These are phyloP conservation scores for Botryotinia narcissicola DNA, from an alignment of 2,329 filamentous ascomycete genomes.

Conservation along the genomic window DNA sequence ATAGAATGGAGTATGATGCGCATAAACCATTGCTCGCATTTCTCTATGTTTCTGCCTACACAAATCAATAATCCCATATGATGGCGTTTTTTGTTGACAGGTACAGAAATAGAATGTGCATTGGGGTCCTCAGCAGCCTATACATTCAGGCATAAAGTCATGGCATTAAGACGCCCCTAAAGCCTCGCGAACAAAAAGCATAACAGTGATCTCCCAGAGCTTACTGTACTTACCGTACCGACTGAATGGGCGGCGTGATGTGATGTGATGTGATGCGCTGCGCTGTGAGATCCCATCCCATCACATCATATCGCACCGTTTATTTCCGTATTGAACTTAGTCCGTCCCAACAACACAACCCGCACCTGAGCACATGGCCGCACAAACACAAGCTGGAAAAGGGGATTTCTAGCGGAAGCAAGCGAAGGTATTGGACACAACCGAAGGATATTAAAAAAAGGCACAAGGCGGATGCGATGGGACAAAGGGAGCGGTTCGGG, in stretches of 20 bases:
- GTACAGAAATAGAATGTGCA: constrained; percentile 8
- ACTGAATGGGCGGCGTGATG: constrained; percentile 17
- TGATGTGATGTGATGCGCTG: background rate
- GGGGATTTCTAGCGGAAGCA: background rate
- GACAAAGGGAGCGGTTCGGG: constrained; percentile 10
- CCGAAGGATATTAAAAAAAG: constrained; percentile 12
- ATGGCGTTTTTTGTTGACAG: constrained; percentile 3
- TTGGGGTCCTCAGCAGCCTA: background rate
- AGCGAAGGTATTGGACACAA: constrained; percentile 5
- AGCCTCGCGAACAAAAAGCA: constrained; percentile 11
- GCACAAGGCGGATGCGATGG: constrained; percentile 4
- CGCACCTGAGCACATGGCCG: constrained; percentile 11
- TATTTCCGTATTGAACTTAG: constrained; percentile 7
- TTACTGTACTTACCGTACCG: constrained; percentile 15
- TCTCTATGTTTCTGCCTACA: constrained; percentile 4
- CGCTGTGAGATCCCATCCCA: constrained; percentile 1
- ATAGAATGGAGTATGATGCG: background rate
- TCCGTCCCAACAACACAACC: background rate
- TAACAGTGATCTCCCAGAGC: constrained; percentile 7
- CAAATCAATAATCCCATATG: background rate
- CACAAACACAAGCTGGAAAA: constrained; percentile 13
- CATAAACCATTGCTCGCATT: background rate
- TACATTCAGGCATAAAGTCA: background rate
- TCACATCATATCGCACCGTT: constrained; percentile 18
- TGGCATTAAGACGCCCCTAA: background rate